Evolutionary conservation across 768 basidiomycete species (phyloP).

Genomic region (Pseudohyphozyma bogoriensis): DNA sequence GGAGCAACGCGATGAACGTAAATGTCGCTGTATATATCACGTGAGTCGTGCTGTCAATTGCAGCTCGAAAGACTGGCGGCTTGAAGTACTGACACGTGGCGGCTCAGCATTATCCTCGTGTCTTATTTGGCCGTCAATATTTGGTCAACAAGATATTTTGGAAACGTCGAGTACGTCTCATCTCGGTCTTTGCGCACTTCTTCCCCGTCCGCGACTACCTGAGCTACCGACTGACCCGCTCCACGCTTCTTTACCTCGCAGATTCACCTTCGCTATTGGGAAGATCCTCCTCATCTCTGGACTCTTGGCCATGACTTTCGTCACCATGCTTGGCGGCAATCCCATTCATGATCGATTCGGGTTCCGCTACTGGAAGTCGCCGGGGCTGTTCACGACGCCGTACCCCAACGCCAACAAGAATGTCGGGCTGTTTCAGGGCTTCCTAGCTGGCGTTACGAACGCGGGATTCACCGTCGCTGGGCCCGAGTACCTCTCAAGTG

Average conservation of each 20-base stretch:
- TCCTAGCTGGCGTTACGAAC: constrained; percentile 49
- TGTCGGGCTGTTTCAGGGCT: constrained; percentile 4
- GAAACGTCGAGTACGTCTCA: constrained; percentile 23
- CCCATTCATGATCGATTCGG: constrained; percentile 31
- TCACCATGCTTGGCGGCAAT: constrained; percentile 37
- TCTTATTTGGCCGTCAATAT: background rate
- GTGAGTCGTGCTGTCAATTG: too few relatives aligned
- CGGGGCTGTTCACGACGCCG: background rate
- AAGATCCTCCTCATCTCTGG: constrained; percentile 38
- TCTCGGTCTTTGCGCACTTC: too few relatives aligned
- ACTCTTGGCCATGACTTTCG: constrained; percentile 35
- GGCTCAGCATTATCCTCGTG: background rate
- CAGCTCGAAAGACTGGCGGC: too few relatives aligned
- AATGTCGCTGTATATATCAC: background rate
- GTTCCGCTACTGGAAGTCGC: constrained; percentile 36
- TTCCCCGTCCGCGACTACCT: too few relatives aligned
- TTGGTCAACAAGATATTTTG: background rate
- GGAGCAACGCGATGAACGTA: constrained; percentile 4
- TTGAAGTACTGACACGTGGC: too few relatives aligned
- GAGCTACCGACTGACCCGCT: too few relatives aligned
- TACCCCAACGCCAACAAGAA: constrained; percentile 35
- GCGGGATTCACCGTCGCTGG: constrained; percentile 49
- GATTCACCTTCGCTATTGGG: constrained; percentile 38
- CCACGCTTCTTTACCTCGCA: constrained; percentile 6
- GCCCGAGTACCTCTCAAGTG: constrained; percentile 35